phyloP scores from a whole-genome alignment of 768 basidiomycete species.

The Tubosaeta sp. region DNA sequence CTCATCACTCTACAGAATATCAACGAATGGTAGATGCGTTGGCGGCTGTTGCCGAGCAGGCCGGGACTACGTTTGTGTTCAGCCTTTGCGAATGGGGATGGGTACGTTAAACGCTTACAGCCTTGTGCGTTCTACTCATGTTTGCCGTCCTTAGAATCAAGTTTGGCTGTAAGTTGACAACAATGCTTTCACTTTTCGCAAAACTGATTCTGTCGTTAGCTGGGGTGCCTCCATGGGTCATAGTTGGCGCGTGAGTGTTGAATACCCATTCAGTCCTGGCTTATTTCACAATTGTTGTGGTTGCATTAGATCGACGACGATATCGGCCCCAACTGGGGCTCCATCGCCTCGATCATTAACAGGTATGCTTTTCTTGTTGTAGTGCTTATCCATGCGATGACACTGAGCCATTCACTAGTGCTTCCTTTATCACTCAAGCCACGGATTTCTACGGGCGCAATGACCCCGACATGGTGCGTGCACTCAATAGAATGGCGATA shows the following conservation, averaged over 20 bases:
- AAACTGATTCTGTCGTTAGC: slow-evolving; percentile 22
- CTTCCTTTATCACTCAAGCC: slow-evolving; percentile 59
- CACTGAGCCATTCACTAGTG: slow-evolving; percentile 33
- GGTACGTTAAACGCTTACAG: slow-evolving; percentile 33
- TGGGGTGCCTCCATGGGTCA: slow-evolving; percentile 31
- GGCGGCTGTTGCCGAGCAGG: slow-evolving; percentile 37
- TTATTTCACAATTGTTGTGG: background rate
- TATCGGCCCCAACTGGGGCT: slow-evolving; percentile 42
- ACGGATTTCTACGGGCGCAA: slow-evolving; percentile 63
- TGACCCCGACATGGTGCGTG: slow-evolving; percentile 57
- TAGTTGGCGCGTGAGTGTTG: slow-evolving; percentile 41
- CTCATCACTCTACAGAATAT: slow-evolving; percentile 39
- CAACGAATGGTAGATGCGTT: slow-evolving; percentile 59
- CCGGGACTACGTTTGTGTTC: slow-evolving; percentile 52
- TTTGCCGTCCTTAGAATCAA: slow-evolving; percentile 38
- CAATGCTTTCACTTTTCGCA: slow-evolving; percentile 14
- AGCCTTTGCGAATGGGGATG: slow-evolving; percentile 67
- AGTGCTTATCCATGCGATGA: background rate
- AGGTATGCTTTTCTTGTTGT: slow-evolving; percentile 30
- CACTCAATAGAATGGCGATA: background rate
- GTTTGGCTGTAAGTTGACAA: slow-evolving; percentile 54
- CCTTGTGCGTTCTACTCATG: background rate
- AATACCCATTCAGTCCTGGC: too few relatives aligned
- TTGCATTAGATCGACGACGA: slow-evolving; percentile 12
- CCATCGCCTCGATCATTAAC: slow-evolving; percentile 53